Evolutionary conservation across 352 stramenopile genomes (phyloP), one percentile per base, ranked within the genome.

Genomic region (Hyaloperonospora brassicae): DNA sequence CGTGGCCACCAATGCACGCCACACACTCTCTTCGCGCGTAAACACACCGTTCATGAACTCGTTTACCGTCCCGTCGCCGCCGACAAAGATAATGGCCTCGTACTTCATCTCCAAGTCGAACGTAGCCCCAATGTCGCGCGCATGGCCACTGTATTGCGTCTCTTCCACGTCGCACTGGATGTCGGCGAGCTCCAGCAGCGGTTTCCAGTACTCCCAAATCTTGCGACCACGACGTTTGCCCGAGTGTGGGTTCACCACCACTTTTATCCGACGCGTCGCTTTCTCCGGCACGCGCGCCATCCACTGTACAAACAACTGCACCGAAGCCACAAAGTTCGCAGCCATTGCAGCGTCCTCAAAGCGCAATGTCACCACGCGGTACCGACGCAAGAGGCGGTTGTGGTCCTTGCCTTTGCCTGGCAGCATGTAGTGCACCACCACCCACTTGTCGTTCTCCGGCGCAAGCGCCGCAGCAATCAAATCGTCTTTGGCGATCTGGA

Each of bases 31-130:
- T n/a, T 77, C 68, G 22, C 76, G 70, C 30, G 72, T 68, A 51
- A 90, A 84, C 27, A 88, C 71, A 34, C 80, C 80, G 59, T 90
- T 90, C 73, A 90, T 86, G 50, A 90, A 90, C 61, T 90, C 80
- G 49, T 88, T 89, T n/a, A 86, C 76, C 0, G 80, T 90, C 31
- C 80, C 78, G 52, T 90, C 80, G 17, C 80, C 80, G 14, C 80
- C 80, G 6, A 90, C 78, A 42, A 89, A 87, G 30, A 90, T 78
- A 27, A 90, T 70, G 10, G 78, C 76, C 52, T 90, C 80, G 57
- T 88, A 88, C 58, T 85, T 84, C 43, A 64, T 62, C 7, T 50
- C 61, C 36, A 86, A 47, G 48, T 86, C 67, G 22, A 88, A 70
- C 10, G 65, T 57, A 22, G 70, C 67, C n/a, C 71, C 80, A 25